phyloP scores from a whole-genome alignment of 805 yeast genomes.

The Kodamaea leandrae region DNA sequence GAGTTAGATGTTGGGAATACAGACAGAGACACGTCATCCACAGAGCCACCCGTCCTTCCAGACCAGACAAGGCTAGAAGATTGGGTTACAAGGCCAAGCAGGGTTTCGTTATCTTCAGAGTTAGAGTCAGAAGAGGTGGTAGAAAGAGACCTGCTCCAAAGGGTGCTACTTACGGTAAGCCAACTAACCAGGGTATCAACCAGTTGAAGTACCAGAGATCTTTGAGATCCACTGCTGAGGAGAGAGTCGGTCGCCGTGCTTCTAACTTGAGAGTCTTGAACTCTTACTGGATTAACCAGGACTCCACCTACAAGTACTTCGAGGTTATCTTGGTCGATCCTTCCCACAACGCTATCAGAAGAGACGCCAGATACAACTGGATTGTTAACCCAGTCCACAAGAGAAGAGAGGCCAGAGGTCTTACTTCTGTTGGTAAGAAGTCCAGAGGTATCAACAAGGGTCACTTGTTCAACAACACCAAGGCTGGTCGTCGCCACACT shows the following conservation, averaged over 20 bases:
- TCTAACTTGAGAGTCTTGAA: slow-evolving; percentile 98
- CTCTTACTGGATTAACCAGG: slow-evolving; percentile 99
- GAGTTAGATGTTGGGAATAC: slow-evolving; percentile 99
- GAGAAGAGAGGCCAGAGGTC: slow-evolving; percentile 99
- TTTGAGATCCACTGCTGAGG: slow-evolving; percentile 97
- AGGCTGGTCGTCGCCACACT: slow-evolving; percentile 98
- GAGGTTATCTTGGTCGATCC: slow-evolving; percentile 98
- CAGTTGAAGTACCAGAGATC: slow-evolving; percentile 99
- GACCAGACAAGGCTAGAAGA: slow-evolving; percentile 99
- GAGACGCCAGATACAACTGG: slow-evolving; percentile 99
- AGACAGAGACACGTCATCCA: slow-evolving; percentile 98
- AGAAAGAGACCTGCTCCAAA: slow-evolving; percentile 99
- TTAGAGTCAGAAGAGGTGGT: slow-evolving; percentile 99
- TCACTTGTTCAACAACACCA: slow-evolving; percentile 97
- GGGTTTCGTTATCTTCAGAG: slow-evolving; percentile 97
- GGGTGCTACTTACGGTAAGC: slow-evolving; percentile 99
- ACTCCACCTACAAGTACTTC: slow-evolving; percentile 98
- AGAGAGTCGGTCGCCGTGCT: slow-evolving; percentile 98
- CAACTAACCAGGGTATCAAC: slow-evolving; percentile 99
- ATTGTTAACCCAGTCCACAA: slow-evolving; percentile 99
- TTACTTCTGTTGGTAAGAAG: slow-evolving; percentile 96
- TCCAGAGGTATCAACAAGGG: slow-evolving; percentile 99
- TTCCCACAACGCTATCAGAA: slow-evolving; percentile 96
- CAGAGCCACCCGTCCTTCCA: slow-evolving; percentile 98
- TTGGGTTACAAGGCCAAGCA: slow-evolving; percentile 99